Percentiles rank a stretch among this genome's conserved stretches.
Conservation (phyloP, 495 filamentous ascomycete species). For the Hyaloscypha bicolor region DNA sequence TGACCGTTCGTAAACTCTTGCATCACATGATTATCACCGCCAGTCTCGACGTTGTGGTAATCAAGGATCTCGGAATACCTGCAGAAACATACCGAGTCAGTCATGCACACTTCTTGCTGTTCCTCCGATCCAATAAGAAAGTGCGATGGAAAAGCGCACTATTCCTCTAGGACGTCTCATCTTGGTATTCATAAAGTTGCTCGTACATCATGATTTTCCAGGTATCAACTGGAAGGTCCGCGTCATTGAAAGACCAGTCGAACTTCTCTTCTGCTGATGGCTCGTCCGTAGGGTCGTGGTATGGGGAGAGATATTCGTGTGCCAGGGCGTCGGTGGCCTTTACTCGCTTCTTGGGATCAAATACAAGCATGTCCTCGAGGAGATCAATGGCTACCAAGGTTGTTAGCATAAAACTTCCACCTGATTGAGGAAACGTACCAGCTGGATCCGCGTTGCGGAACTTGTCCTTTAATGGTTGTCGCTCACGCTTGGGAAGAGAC, state of each 20-base stretch:
- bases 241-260: constrained; percentile 99
- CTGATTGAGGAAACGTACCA: constrained; percentile 54
- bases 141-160: constrained; percentile 20
- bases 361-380: constrained; percentile 95
- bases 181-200: constrained; percentile 33
- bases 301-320: constrained; percentile 92
- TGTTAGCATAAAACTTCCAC: constrained; percentile 10
- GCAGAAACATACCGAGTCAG: constrained; percentile 36
- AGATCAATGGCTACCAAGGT: constrained; percentile 76
- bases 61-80: constrained; percentile 99
- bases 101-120: constrained; percentile 22
- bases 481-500: constrained; percentile 93
- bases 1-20: constrained; percentile 22
- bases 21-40: constrained; percentile 22
- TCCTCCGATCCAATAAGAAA: constrained; percentile 8
- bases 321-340: constrained; percentile 81
- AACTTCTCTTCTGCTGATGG: constrained; percentile 97
- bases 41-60: constrained; percentile 79
- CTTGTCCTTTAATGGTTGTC: constrained; percentile 85
- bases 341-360: constrained; percentile 91
- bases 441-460: constrained; percentile 95
- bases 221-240: constrained; percentile 96
- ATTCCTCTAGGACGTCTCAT: constrained; percentile 19
- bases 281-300: constrained; percentile 96
- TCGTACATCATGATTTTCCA: constrained; percentile 99